A percentile compares a stretch with the other conserved stretches of the same genome.
Evolutionary conservation across 2,329 filamentous ascomycete species (phyloP).

Genomic region (Fusarium subtropicale): DNA sequence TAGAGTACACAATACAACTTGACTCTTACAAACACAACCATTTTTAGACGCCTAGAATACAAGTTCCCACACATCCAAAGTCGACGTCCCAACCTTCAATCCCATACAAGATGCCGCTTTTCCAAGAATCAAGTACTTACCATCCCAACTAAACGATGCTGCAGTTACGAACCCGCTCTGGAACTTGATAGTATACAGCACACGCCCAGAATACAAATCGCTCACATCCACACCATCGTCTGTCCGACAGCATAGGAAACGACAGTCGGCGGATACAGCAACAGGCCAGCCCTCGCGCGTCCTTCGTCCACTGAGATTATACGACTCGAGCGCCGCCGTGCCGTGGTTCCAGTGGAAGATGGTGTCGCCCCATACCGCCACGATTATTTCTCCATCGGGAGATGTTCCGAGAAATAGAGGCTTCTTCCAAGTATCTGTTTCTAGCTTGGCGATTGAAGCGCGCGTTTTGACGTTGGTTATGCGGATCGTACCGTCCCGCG

Average conservation of each 20-base stretch:
- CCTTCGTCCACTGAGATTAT: conserved; percentile 49
- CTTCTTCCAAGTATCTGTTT: conserved; percentile 47
- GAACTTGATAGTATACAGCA: conserved; percentile 50
- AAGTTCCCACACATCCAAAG: conserved; percentile 48
- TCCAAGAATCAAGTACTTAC: conserved; percentile 48
- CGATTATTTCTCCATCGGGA: conserved; percentile 47
- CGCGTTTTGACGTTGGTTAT: conserved; percentile 39
- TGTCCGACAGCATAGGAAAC: conserved; percentile 52
- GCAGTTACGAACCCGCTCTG: conserved; percentile 49
- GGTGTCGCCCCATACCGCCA: conserved; percentile 52
- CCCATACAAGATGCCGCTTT: conserved; percentile 45
- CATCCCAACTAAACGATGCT: conserved; percentile 50
- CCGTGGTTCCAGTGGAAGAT: conserved; percentile 52
- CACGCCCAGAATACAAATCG: conserved; percentile 50
- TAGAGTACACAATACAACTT: not conserved
- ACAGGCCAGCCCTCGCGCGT: conserved; percentile 52
- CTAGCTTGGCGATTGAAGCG: conserved; percentile 46
- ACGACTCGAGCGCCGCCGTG: conserved; percentile 48
- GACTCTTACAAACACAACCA: not conserved
- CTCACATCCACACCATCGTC: conserved; percentile 53
- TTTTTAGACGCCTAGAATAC: conserved; percentile 41
- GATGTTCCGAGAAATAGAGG: conserved; percentile 46
- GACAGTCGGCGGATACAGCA: conserved; percentile 52
- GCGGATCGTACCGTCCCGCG: conserved; percentile 47
- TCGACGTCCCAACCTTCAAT: conserved; percentile 41